These are phyloP conservation scores for Fusarium citri DNA, from an alignment of 2,329 filamentous ascomycete genomes.

Conservation along the genomic window DNA sequence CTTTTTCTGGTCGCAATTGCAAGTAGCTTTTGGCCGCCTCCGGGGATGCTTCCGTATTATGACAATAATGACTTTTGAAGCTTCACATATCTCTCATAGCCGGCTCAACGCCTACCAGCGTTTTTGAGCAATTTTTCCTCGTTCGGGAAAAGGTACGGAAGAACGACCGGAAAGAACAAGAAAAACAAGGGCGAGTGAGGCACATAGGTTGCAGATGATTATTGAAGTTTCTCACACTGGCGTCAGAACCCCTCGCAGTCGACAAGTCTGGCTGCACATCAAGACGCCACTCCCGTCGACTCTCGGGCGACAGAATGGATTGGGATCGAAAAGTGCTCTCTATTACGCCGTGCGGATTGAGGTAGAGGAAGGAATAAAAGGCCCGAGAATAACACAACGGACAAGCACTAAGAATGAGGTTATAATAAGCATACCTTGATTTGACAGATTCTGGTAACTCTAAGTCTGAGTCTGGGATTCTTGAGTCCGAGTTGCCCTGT, in stretches of 20 bases:
- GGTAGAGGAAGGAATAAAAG: conserved; percentile 7
- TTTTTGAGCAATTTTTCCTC: conserved; percentile 2
- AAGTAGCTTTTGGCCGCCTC: conserved; percentile 33
- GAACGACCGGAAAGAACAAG: background rate
- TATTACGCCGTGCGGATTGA: conserved; percentile 9
- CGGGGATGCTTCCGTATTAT: conserved; percentile 18
- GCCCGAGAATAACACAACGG: background rate
- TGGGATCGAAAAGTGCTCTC: conserved; percentile 14
- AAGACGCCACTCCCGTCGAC: conserved; percentile 36
- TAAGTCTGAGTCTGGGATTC: conserved; percentile 12
- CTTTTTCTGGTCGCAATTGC: conserved; percentile 37
- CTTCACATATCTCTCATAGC: conserved; percentile 6
- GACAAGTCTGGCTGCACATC: conserved; percentile 22
- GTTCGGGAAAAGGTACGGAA: background rate
- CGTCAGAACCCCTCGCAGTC: conserved; percentile 25
- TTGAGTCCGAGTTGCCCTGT: conserved; percentile 7
- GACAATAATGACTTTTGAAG: conserved; percentile 2
- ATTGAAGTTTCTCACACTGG: conserved; percentile 27
- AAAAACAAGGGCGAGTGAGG: conserved; percentile 14
- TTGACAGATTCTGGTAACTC: conserved; percentile 9
- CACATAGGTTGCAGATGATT: conserved; percentile 10
- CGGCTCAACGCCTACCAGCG: conserved; percentile 2
- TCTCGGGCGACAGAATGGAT: conserved; percentile 8
- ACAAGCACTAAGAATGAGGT: background rate
- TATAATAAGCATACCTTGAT: conserved; percentile 13